Percentiles rank a stretch among this genome's conserved stretches.
These are phyloP conservation scores for Neocucurbitaria cava DNA, from an alignment of 2,329 filamentous ascomycete species.

Conservation along the genomic window DNA sequence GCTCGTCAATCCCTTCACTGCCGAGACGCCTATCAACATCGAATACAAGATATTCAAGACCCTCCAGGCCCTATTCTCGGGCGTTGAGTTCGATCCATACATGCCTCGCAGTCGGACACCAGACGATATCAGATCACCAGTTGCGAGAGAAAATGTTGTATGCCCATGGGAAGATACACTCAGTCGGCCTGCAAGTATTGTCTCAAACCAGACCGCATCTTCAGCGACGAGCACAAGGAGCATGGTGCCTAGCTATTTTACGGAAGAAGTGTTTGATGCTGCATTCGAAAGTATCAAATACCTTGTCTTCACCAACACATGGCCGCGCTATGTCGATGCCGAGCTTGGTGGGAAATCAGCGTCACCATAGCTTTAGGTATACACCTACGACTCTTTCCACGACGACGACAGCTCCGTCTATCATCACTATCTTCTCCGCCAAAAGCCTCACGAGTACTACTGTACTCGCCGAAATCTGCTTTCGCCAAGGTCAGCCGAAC, in stretches of 20 bases:
- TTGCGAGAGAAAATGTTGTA: constrained; percentile 42
- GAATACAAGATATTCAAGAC: constrained; percentile 49
- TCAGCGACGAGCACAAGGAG: constrained; percentile 31
- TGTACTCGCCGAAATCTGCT: background rate
- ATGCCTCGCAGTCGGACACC: constrained; percentile 35
- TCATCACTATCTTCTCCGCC: background rate
- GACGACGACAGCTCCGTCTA: background rate
- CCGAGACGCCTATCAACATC: constrained; percentile 48
- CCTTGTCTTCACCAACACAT: constrained; percentile 48
- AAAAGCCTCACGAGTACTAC: background rate
- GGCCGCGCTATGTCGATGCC: constrained; percentile 45
- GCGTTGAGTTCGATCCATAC: constrained; percentile 46
- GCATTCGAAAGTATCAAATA: constrained; percentile 50
- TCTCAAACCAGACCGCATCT: constrained; percentile 32
- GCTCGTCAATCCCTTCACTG: constrained; percentile 47
- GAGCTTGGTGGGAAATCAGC: constrained; percentile 33
- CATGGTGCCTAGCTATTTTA: constrained; percentile 46
- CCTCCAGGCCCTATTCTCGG: constrained; percentile 39
- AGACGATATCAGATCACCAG: constrained; percentile 30
- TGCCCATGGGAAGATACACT: constrained; percentile 48
- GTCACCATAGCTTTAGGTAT: constrained; percentile 13
- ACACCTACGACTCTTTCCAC: background rate
- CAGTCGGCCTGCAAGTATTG: constrained; percentile 40
- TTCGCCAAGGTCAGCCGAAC: background rate
- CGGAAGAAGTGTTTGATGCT: constrained; percentile 41